Evolutionary conservation across 1,284 basidiomycete genomes (phyloP).

Genomic region (Hemileia vastatrix): DNA sequence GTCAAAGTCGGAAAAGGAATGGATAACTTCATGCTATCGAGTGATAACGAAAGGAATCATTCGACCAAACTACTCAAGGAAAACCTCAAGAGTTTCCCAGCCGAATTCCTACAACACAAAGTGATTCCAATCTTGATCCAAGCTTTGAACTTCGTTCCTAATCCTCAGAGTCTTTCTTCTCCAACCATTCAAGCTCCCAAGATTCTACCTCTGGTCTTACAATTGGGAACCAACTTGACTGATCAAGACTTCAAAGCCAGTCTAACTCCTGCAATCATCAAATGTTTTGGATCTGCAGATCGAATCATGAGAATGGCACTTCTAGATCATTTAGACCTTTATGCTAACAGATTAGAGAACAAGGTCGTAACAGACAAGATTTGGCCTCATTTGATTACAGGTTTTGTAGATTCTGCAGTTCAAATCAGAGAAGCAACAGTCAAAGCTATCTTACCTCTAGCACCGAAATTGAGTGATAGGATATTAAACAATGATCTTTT

Average conservation of each 20-base stretch:
- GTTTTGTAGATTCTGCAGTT: conserved; percentile 86
- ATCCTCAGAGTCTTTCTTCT: background rate
- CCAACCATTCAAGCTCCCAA: conserved; percentile 56
- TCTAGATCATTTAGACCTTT: conserved; percentile 72
- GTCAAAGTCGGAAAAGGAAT: conserved; percentile 74
- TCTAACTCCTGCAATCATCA: conserved; percentile 67
- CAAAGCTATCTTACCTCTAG: conserved; percentile 71
- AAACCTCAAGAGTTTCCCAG: conserved; percentile 64
- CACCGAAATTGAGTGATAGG: conserved; percentile 78
- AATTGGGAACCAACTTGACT: conserved; percentile 63
- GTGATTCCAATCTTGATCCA: conserved; percentile 77
- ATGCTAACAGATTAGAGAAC: conserved; percentile 74
- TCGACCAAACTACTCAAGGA: conserved; percentile 56
- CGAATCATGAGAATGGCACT: conserved; percentile 87
- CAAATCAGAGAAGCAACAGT: conserved; percentile 90
- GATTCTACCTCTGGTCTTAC: conserved; percentile 74
- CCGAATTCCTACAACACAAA: conserved; percentile 73
- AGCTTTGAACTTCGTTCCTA: conserved; percentile 71
- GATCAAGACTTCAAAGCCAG: conserved; percentile 61
- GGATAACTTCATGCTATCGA: conserved; percentile 73
- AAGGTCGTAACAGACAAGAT: conserved; percentile 74
- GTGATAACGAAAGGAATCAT: conserved; percentile 64
- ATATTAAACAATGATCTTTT: conserved; percentile 94
- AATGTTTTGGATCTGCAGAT: conserved; percentile 74
- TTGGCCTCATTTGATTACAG: conserved; percentile 89